Evolutionary conservation across 192 early-diverging fungal species (phyloP).

Genomic region (Coemansia brasiliensis): DNA sequence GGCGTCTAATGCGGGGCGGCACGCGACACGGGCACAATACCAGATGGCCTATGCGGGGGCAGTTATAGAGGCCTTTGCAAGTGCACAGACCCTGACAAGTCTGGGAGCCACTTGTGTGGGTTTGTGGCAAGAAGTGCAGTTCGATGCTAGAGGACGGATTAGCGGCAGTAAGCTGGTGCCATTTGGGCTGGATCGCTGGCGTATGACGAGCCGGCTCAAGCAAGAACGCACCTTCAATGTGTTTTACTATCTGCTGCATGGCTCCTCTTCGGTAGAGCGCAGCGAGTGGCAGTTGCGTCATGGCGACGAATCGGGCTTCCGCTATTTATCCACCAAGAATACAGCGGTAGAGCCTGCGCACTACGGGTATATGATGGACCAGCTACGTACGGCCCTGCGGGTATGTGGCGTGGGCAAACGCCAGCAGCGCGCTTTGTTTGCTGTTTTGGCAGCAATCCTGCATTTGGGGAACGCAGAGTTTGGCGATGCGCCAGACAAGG

Average conservation of each 20-base stretch:
- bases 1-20: conserved; percentile 73
- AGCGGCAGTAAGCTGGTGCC: conserved; percentile 77
- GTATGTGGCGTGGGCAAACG: conserved; percentile 65
- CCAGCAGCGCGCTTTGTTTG: conserved; percentile 76
- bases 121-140: conserved; percentile 89
- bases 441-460: conserved; percentile 83
- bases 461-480: conserved; percentile 92
- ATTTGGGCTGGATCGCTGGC: conserved; percentile 64
- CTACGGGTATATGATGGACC: conserved; percentile 56
- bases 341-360: conserved; percentile 44
- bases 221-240: conserved; percentile 67
- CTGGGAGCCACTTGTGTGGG: conserved; percentile 72
- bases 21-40: conserved; percentile 65
- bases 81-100: conserved; percentile 63
- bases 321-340: conserved; percentile 49
- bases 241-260: conserved; percentile 84
- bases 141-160: conserved; percentile 78
- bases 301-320: conserved; percentile 53
- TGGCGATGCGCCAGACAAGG: conserved; percentile 58
- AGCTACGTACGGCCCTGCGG: conserved; percentile 63
- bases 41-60: conserved; percentile 68
- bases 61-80: conserved; percentile 80
- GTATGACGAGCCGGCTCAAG: conserved; percentile 56
- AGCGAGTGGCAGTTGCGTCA: conserved; percentile 61
- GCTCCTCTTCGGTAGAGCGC: conserved; percentile 74